Base-by-base conservation (phyloP, 1,139 yeast species). In the Suhomyces maxii region DNA sequence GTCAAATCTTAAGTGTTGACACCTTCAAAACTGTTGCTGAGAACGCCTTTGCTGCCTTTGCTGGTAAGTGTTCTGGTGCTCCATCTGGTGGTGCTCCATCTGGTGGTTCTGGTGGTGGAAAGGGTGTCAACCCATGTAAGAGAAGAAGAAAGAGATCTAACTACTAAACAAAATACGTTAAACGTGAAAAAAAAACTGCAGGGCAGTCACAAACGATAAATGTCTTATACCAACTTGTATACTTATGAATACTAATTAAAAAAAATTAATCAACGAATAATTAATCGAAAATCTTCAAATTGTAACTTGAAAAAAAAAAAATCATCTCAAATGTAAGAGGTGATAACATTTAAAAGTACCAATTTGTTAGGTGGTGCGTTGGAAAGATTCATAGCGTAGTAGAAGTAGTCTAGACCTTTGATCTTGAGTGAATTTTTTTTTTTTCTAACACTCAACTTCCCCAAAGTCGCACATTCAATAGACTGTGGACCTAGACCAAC, bases 11-110 rank as follows among this genome's bases (percentile, higher is more conserved):
- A 52, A 66, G 62, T 47, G 60, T 66, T 37, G 50, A 59, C 41
- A 73, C 76, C 41, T 65, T 72, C 52, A 51, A 63, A 45, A 68
- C 73, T n/a, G 70, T 74, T 42, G 63, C 67, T 34, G 61, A 67
- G 41, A 72, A 71, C 46, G 73, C 77, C 2, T 67, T 73, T 50
- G 76, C 76, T 40, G 79, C 78, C 3, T 68, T 65, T 51, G 63
- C 71, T 23, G 79, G 79, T 37, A 58, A 64, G 46, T 73, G 79
- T 63, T 50, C 59, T 13, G 23, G 28, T 26, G 25, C 47, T 26
- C 33, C 52, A 26, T 51, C 53, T 31, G 53, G 56, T 32, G 40
- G 51, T 31, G 14, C 40, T 7, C 39, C 51, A n/a, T 31, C 44
- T 31, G 47, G 45, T 26, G 44, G 56, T 26, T 47, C 53, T 28